phyloP scores from a whole-genome alignment of 176 grass and related monocot species.

The Carex littledalei region DNA sequence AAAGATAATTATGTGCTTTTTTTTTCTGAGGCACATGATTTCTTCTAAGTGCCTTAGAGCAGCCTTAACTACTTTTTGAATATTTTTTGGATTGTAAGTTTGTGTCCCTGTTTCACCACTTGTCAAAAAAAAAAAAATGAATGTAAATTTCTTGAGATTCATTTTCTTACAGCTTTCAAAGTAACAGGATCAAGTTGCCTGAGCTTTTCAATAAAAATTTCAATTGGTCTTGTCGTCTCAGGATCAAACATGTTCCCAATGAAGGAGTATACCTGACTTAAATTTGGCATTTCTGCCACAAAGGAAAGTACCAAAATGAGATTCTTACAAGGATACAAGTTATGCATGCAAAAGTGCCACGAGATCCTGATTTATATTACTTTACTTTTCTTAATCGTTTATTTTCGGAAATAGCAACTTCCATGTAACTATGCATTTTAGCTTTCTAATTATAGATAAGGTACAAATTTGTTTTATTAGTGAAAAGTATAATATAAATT shows the following conservation, averaged over 20 bases:
- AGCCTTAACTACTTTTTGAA: not conserved
- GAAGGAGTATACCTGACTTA: constrained; percentile 62
- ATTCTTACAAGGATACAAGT: not conserved
- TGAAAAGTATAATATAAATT: not conserved
- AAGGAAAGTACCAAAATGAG: not conserved
- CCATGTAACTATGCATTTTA: not conserved
- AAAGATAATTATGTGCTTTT: not conserved
- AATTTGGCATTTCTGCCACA: constrained; percentile 50
- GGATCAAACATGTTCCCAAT: constrained; percentile 90
- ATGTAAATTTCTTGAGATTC: not conserved
- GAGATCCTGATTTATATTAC: not conserved
- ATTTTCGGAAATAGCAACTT: not conserved
- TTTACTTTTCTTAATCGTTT: not conserved
- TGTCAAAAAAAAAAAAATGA: not conserved
- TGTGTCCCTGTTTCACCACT: not conserved
- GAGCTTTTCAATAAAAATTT: constrained; percentile 42
- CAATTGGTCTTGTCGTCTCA: constrained; percentile 18
- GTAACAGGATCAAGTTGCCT: constrained; percentile 46
- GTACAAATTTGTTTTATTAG: not conserved
- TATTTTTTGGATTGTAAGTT: not conserved
- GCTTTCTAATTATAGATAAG: not conserved
- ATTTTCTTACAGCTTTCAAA: constrained; percentile 38
- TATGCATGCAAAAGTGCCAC: not conserved
- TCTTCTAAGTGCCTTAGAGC: not conserved
- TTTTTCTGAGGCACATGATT: not conserved